Evolutionary conservation across 352 stramenopile species (phyloP), one percentile per base, ranked within the genome.

Genomic region (Phytophthora pseudosyringae): DNA sequence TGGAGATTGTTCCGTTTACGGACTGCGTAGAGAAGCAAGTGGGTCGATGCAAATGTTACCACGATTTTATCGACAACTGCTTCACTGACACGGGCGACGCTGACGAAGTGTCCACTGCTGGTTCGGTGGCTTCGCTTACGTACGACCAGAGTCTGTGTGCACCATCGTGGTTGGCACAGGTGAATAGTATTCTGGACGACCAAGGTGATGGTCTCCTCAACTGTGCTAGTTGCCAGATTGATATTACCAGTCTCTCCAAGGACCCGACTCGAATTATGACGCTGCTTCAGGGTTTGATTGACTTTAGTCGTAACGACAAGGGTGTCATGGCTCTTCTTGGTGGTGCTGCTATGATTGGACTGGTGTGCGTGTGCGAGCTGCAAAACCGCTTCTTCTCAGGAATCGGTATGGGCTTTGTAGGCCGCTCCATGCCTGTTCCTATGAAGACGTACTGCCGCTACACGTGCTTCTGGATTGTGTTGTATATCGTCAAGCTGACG

Each of bases 371-470:
- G 15, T 91, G 83, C 40, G 85, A 94, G 55, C 33, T 94, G 10
- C 67, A 81, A 47, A 94, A 90, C 51, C 75, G 76, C 2, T 76
- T 94, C 32, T 88, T 90, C 56, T 89, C 85, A 7, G 81, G 81
- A n/a, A 78, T 94, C 36, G 82, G 83, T 3, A 83, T 85, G 40
- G 86, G 83, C 12, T 95, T 85, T 60, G 84, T 95, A 0, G 86
- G 86, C 31, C 84, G 86, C 2, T 91, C 83, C 4, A 74, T 95
- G 39, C 83, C 80, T 39, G 86, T 95, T 26, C 84, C 85, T 4
- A 86, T 90, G 69, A 86, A 80, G 18, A 72, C 69, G 5, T 95
- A 86, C 59, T 92, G 81, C 36, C 86, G 86, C 1, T 95, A 95
- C 69, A 71, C 80, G 21, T 95, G 86, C 73, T 95, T 95, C 59